A percentile compares a stretch with the other conserved stretches of the same genome.
These are phyloP conservation scores for Carex littledalei DNA, from an alignment of 176 grass and related monocot species.

Conservation along the genomic window DNA sequence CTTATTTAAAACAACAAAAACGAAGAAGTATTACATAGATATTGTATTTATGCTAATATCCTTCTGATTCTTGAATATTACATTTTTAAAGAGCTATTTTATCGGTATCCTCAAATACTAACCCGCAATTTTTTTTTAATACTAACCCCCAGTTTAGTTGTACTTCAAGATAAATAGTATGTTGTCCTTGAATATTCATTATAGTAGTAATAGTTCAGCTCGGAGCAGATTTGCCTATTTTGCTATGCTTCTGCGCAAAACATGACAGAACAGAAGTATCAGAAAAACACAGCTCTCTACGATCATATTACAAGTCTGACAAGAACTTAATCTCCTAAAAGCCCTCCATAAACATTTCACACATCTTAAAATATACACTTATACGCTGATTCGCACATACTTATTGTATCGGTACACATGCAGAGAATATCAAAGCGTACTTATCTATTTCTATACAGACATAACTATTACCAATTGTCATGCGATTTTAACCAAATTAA, in stretches of 20 bases:
- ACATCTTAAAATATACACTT: too few species aligned
- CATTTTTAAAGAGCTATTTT: background rate
- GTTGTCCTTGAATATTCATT: background rate
- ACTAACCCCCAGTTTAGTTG: background rate
- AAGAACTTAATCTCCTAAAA: too few species aligned
- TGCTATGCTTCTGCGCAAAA: background rate
- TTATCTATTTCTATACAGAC: too few species aligned
- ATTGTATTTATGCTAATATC: background rate
- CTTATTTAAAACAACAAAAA: background rate
- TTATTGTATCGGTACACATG: too few species aligned
- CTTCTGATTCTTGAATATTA: background rate
- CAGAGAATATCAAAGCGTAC: too few species aligned
- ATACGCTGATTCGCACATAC: too few species aligned
- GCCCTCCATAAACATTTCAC: too few species aligned
- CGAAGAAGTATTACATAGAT: background rate
- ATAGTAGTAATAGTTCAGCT: background rate
- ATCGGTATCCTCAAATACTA: background rate
- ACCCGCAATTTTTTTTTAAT: background rate
- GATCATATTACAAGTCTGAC: too few species aligned
- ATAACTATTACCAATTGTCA: too few species aligned
- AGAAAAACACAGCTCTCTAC: background rate
- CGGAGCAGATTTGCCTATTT: background rate
- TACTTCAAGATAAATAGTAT: too few species aligned
- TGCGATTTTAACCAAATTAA: too few species aligned
- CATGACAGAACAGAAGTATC: background rate